Evolutionary conservation across 2,329 filamentous ascomycete species (phyloP).

Genomic region (Graphium sp.): DNA sequence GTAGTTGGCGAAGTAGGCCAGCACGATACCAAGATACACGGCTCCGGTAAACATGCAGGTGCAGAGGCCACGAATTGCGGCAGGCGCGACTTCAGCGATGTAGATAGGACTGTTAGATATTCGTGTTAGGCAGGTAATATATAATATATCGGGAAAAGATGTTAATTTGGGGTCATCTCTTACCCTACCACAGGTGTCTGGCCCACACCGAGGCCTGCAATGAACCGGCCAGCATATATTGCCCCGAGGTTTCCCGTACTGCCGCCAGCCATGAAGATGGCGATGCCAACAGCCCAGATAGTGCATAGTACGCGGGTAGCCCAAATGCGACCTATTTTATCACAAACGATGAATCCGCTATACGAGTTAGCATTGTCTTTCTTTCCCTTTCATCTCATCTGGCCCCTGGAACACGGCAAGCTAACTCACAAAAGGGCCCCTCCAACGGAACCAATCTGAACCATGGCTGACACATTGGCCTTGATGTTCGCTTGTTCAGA

Average conservation of each 20-base stretch:
- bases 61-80: constrained; percentile 54
- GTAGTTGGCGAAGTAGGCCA: constrained; percentile 64
- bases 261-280: constrained; percentile 35
- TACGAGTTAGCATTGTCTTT: neutral
- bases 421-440: constrained; percentile 40
- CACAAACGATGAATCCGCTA: constrained; percentile 41
- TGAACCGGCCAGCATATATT: constrained; percentile 49
- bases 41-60: constrained; percentile 36
- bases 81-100: constrained; percentile 55
- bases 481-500: constrained; percentile 49
- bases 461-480: constrained; percentile 67
- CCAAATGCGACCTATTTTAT: constrained; percentile 45
- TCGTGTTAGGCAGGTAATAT: neutral
- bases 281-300: constrained; percentile 40
- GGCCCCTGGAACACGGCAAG: no score
- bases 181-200: constrained; percentile 47
- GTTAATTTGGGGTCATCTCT: no score
- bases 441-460: constrained; percentile 60
- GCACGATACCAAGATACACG: constrained; percentile 63
- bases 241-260: constrained; percentile 33
- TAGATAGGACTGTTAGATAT: constrained; percentile 48
- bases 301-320: constrained; percentile 39
- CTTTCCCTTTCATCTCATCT: neutral
- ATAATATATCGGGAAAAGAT: constrained; percentile 1
- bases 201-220: constrained; percentile 48